These are phyloP conservation scores for Tetratostichococcus sp. DNA, from an alignment of 139 green algal genomes.

Conservation along the genomic window DNA sequence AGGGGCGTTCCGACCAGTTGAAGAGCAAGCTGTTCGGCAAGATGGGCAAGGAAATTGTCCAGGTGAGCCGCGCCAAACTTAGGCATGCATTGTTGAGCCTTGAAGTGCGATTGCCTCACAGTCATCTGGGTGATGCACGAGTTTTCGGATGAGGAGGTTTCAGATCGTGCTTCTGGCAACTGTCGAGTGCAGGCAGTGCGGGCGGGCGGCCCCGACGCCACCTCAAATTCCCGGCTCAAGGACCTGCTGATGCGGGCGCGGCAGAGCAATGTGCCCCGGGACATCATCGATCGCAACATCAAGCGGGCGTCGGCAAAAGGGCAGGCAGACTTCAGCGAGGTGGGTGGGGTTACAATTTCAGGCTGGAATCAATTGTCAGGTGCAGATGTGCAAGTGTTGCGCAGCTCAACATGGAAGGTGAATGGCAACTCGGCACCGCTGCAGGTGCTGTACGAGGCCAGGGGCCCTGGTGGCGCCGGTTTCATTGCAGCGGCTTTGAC, in stretches of 20 bases:
- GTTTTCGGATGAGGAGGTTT: too few relatives aligned
- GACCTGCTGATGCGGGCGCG: conserved; percentile 65
- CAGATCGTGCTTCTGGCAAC: too few relatives aligned
- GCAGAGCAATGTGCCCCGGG: conserved; percentile 54
- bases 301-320: conserved; percentile 75
- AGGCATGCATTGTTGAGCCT: too few relatives aligned
- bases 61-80: too few relatives aligned
- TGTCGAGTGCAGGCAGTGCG: conserved; percentile 75
- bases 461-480: conserved; percentile 71
- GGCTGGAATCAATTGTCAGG: neutral
- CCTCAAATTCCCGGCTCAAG: conserved; percentile 63
- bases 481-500: conserved; percentile 87
- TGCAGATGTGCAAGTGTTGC: neutral
- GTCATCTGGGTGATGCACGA: too few relatives aligned
- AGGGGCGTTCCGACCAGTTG: conserved; percentile 24
- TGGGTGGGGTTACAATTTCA: conserved; percentile 8
- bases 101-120: too few relatives aligned
- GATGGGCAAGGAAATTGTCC: conserved; percentile 88
- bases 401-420: neutral
- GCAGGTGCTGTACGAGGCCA: conserved; percentile 39
- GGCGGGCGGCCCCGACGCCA: conserved; percentile 64
- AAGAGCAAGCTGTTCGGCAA: conserved; percentile 84
- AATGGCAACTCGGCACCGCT: neutral
- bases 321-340: conserved; percentile 74
- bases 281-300: conserved; percentile 92